Percentiles rank a stretch among this genome's conserved stretches.
phyloP scores from a whole-genome alignment of 345 rosid species.

The Leavenworthia alabamica region DNA sequence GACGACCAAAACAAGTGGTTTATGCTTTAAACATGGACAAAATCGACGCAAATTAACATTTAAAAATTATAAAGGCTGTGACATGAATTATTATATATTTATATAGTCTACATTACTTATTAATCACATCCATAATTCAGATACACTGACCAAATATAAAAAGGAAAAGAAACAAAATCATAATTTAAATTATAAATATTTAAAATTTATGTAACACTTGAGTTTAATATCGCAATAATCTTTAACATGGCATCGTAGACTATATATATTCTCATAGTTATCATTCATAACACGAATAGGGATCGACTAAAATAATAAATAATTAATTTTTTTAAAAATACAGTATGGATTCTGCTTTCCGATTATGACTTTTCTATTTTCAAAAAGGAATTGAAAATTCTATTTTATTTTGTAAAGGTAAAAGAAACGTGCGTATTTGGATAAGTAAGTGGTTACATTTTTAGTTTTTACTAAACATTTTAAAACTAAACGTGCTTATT shows the following conservation, averaged over 20 bases:
- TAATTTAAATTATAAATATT: not conserved
- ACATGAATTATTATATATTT: not conserved
- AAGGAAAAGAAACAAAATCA: not conserved
- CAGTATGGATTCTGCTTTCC: not conserved
- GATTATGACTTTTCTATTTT: not conserved
- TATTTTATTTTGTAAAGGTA: not conserved
- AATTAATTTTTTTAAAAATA: not conserved
- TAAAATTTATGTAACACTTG: not conserved
- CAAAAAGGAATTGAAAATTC: not conserved
- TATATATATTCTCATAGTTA: not conserved
- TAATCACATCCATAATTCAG: not conserved
- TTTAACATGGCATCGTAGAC: not conserved
- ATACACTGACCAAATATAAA: not conserved
- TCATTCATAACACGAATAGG: not conserved
- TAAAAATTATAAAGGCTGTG: not conserved
- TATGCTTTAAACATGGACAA: not conserved
- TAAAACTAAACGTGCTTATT: not conserved
- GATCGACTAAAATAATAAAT: not conserved
- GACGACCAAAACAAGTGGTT: not conserved
- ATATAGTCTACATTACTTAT: not conserved
- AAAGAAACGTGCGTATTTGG: constrained; percentile 3
- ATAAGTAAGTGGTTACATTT: not conserved
- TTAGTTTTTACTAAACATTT: not conserved
- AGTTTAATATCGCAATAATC: not conserved
- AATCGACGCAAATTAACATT: not conserved